These are phyloP conservation scores for Clonostachys solani DNA, from an alignment of 2,329 filamentous ascomycete species.

Conservation along the genomic window DNA sequence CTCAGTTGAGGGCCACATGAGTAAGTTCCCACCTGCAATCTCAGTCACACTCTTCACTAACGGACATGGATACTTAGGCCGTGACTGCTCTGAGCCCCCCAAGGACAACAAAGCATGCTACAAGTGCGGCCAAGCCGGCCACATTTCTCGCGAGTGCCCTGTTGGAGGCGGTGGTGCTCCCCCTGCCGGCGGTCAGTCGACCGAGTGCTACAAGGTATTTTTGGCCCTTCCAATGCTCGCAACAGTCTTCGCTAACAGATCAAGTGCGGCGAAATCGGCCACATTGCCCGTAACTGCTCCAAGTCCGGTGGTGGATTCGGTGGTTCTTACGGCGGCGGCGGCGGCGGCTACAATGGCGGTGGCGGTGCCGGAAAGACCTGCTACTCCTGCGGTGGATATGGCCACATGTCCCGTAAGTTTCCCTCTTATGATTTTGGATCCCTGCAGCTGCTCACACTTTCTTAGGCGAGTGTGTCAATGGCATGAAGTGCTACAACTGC, in stretches of 20 bases:
- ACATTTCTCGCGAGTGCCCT: slow-evolving; percentile 87
- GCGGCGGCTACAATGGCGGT: slow-evolving; percentile 42
- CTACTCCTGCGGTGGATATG: slow-evolving; percentile 96
- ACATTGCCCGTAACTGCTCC: slow-evolving; percentile 90
- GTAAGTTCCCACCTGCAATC: slow-evolving; percentile 39
- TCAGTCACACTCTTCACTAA: slow-evolving; percentile 1
- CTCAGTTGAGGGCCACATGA: slow-evolving; percentile 68
- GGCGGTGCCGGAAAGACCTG: slow-evolving; percentile 73
- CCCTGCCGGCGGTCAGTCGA: slow-evolving; percentile 40
- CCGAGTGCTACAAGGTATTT: slow-evolving; percentile 84
- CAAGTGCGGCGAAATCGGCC: slow-evolving; percentile 86
- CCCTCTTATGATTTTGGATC: too few species aligned
- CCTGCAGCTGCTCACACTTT: not conserved
- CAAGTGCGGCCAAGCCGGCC: slow-evolving; percentile 76
- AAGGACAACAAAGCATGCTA: slow-evolving; percentile 82
- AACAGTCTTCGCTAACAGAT: slow-evolving; percentile 3
- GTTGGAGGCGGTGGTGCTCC: slow-evolving; percentile 42
- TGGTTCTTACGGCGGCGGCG: slow-evolving; percentile 38
- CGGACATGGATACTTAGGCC: slow-evolving; percentile 48
- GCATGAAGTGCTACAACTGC: slow-evolving; percentile 99
- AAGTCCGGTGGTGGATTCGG: slow-evolving; percentile 54
- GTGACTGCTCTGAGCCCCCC: slow-evolving; percentile 84
- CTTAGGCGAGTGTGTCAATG: slow-evolving; percentile 86
- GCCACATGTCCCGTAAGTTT: slow-evolving; percentile 82
- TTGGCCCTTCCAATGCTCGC: not conserved